phyloP scores from a whole-genome alignment of 768 basidiomycete species.

The Auricularia sp. region DNA sequence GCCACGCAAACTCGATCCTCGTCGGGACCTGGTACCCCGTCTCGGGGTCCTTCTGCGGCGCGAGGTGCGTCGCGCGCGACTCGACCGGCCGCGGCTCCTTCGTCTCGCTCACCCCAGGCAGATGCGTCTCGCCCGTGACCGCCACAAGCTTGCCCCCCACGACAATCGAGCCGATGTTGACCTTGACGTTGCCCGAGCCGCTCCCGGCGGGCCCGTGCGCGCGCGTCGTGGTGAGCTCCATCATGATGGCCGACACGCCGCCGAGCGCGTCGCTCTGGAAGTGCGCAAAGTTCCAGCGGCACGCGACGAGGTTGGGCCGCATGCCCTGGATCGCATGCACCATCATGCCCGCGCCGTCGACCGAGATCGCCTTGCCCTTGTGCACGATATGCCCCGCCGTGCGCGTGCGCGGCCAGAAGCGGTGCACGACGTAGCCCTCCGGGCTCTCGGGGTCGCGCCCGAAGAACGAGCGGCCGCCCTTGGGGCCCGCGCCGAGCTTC shows the following conservation, averaged over 20 bases:
- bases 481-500: slow-evolving; percentile 81
- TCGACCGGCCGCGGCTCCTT: slow-evolving; percentile 36
- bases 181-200: slow-evolving; percentile 72
- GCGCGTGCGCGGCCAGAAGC: slow-evolving; percentile 72
- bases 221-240: slow-evolving; percentile 88
- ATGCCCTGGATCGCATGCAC: slow-evolving; percentile 97
- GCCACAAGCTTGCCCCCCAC: slow-evolving; percentile 64
- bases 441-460: slow-evolving; percentile 56
- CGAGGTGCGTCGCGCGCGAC: slow-evolving; percentile 57
- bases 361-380: slow-evolving; percentile 47
- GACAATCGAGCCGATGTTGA: slow-evolving; percentile 81
- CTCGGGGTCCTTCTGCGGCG: slow-evolving; percentile 54
- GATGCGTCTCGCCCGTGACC: slow-evolving; percentile 73
- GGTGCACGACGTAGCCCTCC: slow-evolving; percentile 81
- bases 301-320: slow-evolving; percentile 87
- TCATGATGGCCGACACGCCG: slow-evolving; percentile 79
- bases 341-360: slow-evolving; percentile 71
- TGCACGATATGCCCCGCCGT: slow-evolving; percentile 58
- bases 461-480: slow-evolving; percentile 86
- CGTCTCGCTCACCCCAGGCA: slow-evolving; percentile 33
- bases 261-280: slow-evolving; percentile 69
- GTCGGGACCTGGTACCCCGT: slow-evolving; percentile 74
- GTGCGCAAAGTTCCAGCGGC: slow-evolving; percentile 90
- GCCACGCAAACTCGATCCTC: slow-evolving; percentile 68
- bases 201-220: slow-evolving; percentile 67